Evolutionary conservation across 2,329 filamentous ascomycete genomes (phyloP).

Genomic region (Curvularia eragrostidis): DNA sequence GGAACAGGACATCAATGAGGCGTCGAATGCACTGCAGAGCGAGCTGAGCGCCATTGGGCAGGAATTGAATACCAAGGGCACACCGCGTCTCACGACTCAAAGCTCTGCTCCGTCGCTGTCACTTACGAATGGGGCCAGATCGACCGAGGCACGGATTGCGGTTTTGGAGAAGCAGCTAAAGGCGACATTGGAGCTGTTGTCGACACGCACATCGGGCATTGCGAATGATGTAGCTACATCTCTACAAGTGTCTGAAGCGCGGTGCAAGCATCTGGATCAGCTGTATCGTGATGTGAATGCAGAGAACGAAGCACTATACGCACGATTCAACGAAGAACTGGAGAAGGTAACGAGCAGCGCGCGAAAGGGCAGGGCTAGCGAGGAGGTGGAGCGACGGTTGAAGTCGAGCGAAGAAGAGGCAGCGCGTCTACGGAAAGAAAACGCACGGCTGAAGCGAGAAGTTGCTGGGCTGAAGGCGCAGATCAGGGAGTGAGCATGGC

Average conservation of each 20-base stretch:
- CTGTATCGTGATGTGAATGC: conserved; percentile 85
- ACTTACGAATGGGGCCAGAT: conserved; percentile 26
- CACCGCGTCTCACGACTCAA: conserved; percentile 43
- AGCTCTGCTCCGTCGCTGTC: conserved; percentile 37
- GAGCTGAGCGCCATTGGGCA: conserved; percentile 82
- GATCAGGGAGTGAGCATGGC: conserved; percentile 52
- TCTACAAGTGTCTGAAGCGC: conserved; percentile 75
- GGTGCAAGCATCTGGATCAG: conserved; percentile 83
- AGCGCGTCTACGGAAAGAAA: conserved; percentile 81
- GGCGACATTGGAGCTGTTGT: conserved; percentile 44
- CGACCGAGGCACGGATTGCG: conserved; percentile 64
- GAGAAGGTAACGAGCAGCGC: conserved; percentile 77
- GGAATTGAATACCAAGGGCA: conserved; percentile 67
- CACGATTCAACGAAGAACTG: conserved; percentile 90
- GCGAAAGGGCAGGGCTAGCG: conserved; percentile 76
- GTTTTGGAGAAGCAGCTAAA: conserved; percentile 73
- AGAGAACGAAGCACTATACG: conserved; percentile 92
- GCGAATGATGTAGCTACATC: conserved; percentile 74
- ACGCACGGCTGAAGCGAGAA: conserved; percentile 81
- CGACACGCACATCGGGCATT: conserved; percentile 55
- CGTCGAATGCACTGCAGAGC: conserved; percentile 72
- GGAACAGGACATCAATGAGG: conserved; percentile 73
- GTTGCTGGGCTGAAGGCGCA: conserved; percentile 69
- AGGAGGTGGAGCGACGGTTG: conserved; percentile 74
- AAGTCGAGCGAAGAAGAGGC: conserved; percentile 79